Evolutionary conservation across 805 yeast species (phyloP), one percentile per base, ranked within the genome.

Genomic region (Barnettozyma botsteinii): DNA sequence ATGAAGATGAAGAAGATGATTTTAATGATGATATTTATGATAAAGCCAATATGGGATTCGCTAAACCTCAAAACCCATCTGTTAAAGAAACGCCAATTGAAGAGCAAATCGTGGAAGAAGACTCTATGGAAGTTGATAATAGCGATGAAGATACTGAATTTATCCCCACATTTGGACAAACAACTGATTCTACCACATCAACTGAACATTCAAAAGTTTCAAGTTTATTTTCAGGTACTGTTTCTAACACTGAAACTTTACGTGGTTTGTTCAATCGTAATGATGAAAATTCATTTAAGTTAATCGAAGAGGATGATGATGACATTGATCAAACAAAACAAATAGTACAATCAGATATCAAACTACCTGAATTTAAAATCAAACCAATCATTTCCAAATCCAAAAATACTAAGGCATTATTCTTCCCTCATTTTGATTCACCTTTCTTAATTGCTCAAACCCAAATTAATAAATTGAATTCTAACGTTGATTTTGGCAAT

Each of bases 361-460:
- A 51, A 28, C 37, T 49, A 7, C 50, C 55, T n/a, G 53, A 51
- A 23, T 36, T 25, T 17, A 31, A 26, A 6, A 46, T 45, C 10
- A 45, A 48, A 1, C 49, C 53, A 12, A 43, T 58, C 4, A 33
- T 38, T 2, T 38, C 61, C 33, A 52, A 55, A 24, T 61, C 61
- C 31, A 59, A 52, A 42, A 67, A 57, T 48, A 61, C 61, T 29
- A 53, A 63, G 34, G 79, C 86, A 7, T 65, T 88, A 26, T 89
- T 91, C 60, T 91, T 94, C 72, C 65, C 81, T 2, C 97, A 91
- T 57, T 65, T 70, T 11, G 83, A 83, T 15, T 89, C 97, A 1
- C 96, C 96, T 1, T 91, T 86, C 62, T 66, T 91, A 47, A 76
- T 75, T 37, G 81, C 96, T 0, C 98, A 89, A 62, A 71, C 96